A percentile compares a stretch with the other conserved stretches of the same genome.
Evolutionary conservation across 2,329 filamentous ascomycete genomes (phyloP).

Genomic region (Reticulascus tulasneorum): DNA sequence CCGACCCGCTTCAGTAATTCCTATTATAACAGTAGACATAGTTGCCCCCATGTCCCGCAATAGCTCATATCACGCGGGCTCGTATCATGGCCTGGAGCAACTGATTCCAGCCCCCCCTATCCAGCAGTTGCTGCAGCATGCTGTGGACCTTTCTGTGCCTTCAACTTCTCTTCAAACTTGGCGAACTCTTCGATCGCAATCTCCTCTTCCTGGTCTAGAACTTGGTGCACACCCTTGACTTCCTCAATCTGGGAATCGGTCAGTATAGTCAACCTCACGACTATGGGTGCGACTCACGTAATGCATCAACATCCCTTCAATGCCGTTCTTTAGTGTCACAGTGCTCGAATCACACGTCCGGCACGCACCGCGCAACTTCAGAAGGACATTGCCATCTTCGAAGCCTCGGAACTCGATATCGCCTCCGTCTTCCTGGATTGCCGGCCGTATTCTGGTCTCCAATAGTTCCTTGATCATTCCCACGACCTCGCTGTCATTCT

Average conservation of each 20-base stretch:
- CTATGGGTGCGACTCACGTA: constrained; percentile 64
- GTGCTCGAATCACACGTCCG: constrained; percentile 96
- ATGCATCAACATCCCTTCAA: constrained; percentile 98
- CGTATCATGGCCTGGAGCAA: no score
- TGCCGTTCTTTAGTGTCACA: constrained; percentile 94
- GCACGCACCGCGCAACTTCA: constrained; percentile 90
- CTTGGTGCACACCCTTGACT: constrained; percentile 86
- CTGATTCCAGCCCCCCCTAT: not conserved
- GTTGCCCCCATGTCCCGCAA: no score
- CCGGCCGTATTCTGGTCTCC: constrained; percentile 89
- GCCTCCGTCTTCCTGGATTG: constrained; percentile 95
- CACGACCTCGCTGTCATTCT: constrained; percentile 89
- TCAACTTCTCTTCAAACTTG: constrained; percentile 84
- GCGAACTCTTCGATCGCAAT: constrained; percentile 83
- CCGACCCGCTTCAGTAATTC: no score
- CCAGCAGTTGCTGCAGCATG: constrained; percentile 7
- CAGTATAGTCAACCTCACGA: no score
- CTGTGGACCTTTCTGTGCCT: constrained; percentile 44
- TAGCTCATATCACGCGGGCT: no score
- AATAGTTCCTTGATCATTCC: constrained; percentile 98
- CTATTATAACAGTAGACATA: no score
- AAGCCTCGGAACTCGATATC: constrained; percentile 96
- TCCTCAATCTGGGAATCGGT: constrained; percentile 76
- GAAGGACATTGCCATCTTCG: constrained; percentile 73
- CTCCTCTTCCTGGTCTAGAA: constrained; percentile 89